Percentiles rank a stretch among this genome's conserved stretches.
phyloP scores from a whole-genome alignment of 306 rosid genomes.

The Boehmeria nivea region DNA sequence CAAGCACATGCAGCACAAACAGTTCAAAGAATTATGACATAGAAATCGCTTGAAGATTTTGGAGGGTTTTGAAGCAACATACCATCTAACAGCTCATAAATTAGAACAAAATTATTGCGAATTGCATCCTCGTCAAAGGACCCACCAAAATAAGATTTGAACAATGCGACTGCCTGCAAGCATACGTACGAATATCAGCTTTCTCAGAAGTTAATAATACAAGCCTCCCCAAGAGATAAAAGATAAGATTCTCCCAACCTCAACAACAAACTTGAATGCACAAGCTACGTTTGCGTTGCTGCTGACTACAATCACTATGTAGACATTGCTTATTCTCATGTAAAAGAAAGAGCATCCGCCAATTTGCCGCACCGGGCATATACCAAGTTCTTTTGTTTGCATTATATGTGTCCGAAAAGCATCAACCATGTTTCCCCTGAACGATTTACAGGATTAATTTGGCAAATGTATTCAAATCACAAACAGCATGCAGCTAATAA shows the following conservation, averaged over 20 bases:
- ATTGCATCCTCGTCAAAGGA: slow-evolving; percentile 99
- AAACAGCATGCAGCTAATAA: no score
- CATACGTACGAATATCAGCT: slow-evolving; percentile 20
- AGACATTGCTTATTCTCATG: slow-evolving; percentile 96
- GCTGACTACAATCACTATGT: slow-evolving; percentile 95
- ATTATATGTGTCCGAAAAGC: slow-evolving; percentile 91
- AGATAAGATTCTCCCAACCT: slow-evolving; percentile 44
- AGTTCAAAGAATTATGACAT: no score
- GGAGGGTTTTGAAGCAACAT: slow-evolving; percentile 19
- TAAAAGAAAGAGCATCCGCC: slow-evolving; percentile 95
- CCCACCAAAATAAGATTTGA: slow-evolving; percentile 97
- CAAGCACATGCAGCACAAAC: no score
- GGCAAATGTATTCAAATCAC: no score
- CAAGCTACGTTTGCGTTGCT: slow-evolving; percentile 98
- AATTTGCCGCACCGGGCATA: slow-evolving; percentile 96
- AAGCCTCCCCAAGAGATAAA: slow-evolving; percentile 1
- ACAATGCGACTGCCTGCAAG: slow-evolving; percentile 82
- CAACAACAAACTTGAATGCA: slow-evolving; percentile 96
- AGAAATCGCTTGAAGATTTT: no score
- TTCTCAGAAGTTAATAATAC: background rate
- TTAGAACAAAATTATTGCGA: slow-evolving; percentile 95
- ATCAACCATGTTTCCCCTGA: slow-evolving; percentile 99
- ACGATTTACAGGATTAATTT: slow-evolving; percentile 8
- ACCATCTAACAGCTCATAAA: slow-evolving; percentile 96
- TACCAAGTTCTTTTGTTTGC: slow-evolving; percentile 98